Base-by-base conservation (phyloP, 371 early-diverging fungal species). In the Lichtheimia corymbifera region DNA sequence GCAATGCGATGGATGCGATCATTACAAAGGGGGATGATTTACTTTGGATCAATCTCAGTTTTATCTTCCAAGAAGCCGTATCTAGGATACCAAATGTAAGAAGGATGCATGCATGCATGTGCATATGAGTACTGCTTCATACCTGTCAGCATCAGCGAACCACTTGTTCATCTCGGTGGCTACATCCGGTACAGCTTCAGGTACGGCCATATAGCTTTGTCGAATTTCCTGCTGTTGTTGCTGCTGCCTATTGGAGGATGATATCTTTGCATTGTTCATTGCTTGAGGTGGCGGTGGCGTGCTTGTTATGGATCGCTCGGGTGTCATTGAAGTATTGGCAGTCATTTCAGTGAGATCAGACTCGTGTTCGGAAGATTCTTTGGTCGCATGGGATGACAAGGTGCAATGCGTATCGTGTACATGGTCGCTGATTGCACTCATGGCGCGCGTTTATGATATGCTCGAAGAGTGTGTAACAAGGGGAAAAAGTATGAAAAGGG, bases 91-190 rank as follows among this genome's bases (percentile, higher is more conserved):
- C 2, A 25, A 25, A 35, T 35, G 35, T 35, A 6, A 35, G 35
- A 35, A 17, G 9, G 25, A 47, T 22, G n/a, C 20, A 22, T 20
- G 24, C 11, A 4, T 44, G 17, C 18, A 15, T 35, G 11, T 35
- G 35, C 35, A 35, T 41, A 14, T 17, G 47, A 28, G 4, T 28
- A 28, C 28, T 2, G 25, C 41, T 59, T 15, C 43, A 15, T 70
- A 80, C 81, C 81, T 73, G 57, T 81, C 77, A 27, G 76, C 70
- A 66, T 70, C 68, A 2, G 73, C 65, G 66, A 68, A 78, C 81
- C 81, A 81, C 42, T 76, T 74, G 49, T 81, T 78, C 78, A 81
- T 77, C 67, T 81, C 78, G 18, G 61, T 64, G 14, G 67, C 67
- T 5, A 78, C 53, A 50, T 78, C 67, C 35, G 35, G 35, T 2